Conservation (phyloP, 1,139 yeast genomes). For the Hyphopichia wangnamkhiaoensis region DNA sequence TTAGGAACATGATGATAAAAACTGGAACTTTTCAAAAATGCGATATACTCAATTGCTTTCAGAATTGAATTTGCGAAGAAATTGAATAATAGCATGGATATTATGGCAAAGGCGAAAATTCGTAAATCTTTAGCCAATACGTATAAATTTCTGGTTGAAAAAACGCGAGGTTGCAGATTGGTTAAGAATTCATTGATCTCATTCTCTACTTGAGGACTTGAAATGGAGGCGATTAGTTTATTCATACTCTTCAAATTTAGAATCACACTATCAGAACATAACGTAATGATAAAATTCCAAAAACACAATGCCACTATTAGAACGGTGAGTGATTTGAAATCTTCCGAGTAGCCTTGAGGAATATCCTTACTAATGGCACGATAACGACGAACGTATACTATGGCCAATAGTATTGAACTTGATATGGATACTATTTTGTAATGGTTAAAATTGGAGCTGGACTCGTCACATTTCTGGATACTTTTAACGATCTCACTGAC, state of each 20-base stretch:
- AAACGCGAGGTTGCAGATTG: conserved; percentile 4
- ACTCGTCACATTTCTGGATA: neutral
- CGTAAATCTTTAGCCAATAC: conserved; percentile 14
- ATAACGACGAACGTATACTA: conserved; percentile 8
- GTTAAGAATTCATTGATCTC: conserved; percentile 1
- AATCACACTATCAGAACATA: neutral
- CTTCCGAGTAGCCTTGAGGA: conserved; percentile 9
- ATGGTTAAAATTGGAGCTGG: neutral
- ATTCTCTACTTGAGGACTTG: conserved; percentile 1
- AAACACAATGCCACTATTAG: conserved; percentile 8
- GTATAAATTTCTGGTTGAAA: conserved; percentile 4
- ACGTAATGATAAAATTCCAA: conserved; percentile 13
- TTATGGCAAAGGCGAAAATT: conserved; percentile 11
- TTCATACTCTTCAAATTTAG: neutral
- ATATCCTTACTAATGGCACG: conserved; percentile 4
- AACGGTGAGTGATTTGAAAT: conserved; percentile 7
- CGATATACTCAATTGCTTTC: conserved; percentile 16
- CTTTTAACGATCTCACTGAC: neutral
- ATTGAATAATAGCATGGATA: conserved; percentile 13
- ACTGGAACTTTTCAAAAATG: conserved; percentile 11
- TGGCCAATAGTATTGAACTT: conserved; percentile 2
- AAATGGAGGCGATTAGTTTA: neutral
- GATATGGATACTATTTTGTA: conserved; percentile 7
- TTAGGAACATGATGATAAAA: conserved; percentile 1
- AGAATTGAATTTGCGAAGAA: conserved; percentile 15